Base-by-base conservation (phyloP, 805 yeast species). In the Candida corydali region DNA sequence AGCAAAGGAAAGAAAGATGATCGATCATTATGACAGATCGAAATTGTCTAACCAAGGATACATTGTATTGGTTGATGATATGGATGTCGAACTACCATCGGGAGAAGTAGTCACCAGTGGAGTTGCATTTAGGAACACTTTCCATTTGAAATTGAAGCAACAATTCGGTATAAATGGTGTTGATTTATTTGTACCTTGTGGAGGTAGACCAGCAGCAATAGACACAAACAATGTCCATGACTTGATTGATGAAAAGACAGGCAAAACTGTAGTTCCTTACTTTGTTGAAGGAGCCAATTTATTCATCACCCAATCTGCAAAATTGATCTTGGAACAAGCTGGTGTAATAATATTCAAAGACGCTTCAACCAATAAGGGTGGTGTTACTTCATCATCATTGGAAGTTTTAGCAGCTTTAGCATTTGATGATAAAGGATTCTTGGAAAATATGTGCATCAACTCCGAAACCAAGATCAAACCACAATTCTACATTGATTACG, bases 211-310 rank as follows among this genome's bases (percentile, higher is more conserved):
- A 42, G 91, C 86, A 50, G 94, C 98, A 15, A 80, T 91, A 59
- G 94, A 89, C 60, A 78, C 89, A 45, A 82, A 79, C 60, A 93
- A 85, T 52, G 93, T 89, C 41, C 66, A 70, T 44, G 65, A 65
- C 37, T 76, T 87, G 51, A 76, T 93, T 48, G 86, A 84, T 59
- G 70, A 69, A 27, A 78, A 78, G 51, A 80, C 89, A 20, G 94
- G 93, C 40, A 81, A 82, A 61, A 61, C 85, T 15, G 68, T 76
- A 47, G 74, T 93, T 50, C 94, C 95, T 33, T 87, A 82, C 64
- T 78, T 91, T 57, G 96, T 93, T 39, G 98, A 91, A 68, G 98
- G 98, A 57, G 98, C 98, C 39, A 93, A 91, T 62, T 73, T 91
- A 61, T 93, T 91, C 65, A 82, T 91, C 44, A 87, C 98, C 2